Evolutionary conservation across 2,329 filamentous ascomycete species (phyloP), one percentile per base, ranked within the genome.

Genomic region (Penicillium sp.): DNA sequence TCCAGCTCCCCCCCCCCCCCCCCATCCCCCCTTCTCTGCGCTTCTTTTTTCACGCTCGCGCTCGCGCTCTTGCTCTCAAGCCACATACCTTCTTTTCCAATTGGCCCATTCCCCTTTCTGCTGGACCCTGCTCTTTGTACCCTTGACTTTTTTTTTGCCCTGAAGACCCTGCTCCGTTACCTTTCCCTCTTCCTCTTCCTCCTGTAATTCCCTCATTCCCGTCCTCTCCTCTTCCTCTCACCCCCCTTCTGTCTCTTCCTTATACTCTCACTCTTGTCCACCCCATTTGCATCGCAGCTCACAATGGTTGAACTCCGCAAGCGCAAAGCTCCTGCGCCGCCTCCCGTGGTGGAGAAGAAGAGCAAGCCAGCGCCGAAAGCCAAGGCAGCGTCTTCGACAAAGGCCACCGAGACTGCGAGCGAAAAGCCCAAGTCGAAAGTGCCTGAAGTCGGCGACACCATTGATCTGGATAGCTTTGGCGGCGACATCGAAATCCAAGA

Each of bases 401-500:
- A 62, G 45, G 54, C 29, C 8, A 11, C 57, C 34, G 56, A 59
- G 37, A 50, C 60, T 24, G 49, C 57, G 25, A 40, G 45, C n/a
- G 48, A 53, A 29, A 51, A 48, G 25, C 27, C 53, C 25, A 25
- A 53, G 34, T 43, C 46, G 28, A 55, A 42, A 12, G 52, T 58
- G 34, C 66, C 56, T 37, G 59, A 63, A 32, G 71, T 74, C 28
- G 80, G 79, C 54, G 74, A 80, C 53, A 76, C 65, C 26, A 70
- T 84, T 54, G 63, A 72, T 42, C 68, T 84, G 43, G 71, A 78
- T 11, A 67, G 65, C 28, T 83, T 84, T 57, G 80, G 80, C 48
- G 80, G 79, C 47, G 84, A 93, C 64, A 73, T 98, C 54, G 82
- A 93, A 75, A 93, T 85, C 53, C 83, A 97, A 57, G 88, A 95